Percentiles rank a stretch among this genome's conserved stretches.
Conservation (phyloP, 352 stramenopile genomes). For the Pythium guiyangense region DNA sequence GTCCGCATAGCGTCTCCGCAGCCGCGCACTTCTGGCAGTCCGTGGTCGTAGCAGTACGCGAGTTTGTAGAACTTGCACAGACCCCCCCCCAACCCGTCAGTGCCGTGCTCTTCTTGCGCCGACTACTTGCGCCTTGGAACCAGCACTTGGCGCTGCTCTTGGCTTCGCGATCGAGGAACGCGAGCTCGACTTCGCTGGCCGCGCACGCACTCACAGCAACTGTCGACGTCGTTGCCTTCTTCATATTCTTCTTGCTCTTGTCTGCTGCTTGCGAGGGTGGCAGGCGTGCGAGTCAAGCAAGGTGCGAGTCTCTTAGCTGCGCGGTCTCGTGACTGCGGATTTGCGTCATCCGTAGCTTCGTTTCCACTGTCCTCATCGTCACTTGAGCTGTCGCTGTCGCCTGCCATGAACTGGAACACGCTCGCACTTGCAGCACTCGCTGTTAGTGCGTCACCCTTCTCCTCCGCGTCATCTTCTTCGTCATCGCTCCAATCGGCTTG, state of each 20-base stretch:
- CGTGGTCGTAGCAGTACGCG: constrained; percentile 83
- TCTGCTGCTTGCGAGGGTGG: constrained; percentile 12
- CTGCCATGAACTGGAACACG: constrained; percentile 44
- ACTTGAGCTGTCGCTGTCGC: neutral
- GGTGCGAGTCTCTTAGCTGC: constrained; percentile 57
- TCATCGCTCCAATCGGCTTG: too few species aligned
- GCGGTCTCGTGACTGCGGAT: constrained; percentile 18
- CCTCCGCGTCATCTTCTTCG: constrained; percentile 19
- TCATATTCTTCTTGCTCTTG: constrained; percentile 1
- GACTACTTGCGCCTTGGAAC: constrained; percentile 31
- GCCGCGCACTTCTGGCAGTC: constrained; percentile 67
- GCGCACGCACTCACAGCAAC: constrained; percentile 26
- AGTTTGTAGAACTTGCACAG: constrained; percentile 83
- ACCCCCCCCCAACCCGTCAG: constrained; percentile 61
- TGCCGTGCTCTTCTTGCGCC: constrained; percentile 55
- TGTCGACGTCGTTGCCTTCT: constrained; percentile 1
- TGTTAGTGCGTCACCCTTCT: neutral
- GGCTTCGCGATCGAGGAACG: constrained; percentile 61
- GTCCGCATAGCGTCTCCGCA: constrained; percentile 62
- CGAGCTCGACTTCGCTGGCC: constrained; percentile 42
- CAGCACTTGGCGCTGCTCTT: constrained; percentile 46
- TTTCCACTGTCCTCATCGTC: neutral
- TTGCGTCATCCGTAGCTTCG: constrained; percentile 12
- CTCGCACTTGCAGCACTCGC: constrained; percentile 6
- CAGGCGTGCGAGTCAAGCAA: constrained; percentile 48